phyloP scores from a whole-genome alignment of 2,329 filamentous ascomycete genomes.

The Fonsecaea multimorphosa region DNA sequence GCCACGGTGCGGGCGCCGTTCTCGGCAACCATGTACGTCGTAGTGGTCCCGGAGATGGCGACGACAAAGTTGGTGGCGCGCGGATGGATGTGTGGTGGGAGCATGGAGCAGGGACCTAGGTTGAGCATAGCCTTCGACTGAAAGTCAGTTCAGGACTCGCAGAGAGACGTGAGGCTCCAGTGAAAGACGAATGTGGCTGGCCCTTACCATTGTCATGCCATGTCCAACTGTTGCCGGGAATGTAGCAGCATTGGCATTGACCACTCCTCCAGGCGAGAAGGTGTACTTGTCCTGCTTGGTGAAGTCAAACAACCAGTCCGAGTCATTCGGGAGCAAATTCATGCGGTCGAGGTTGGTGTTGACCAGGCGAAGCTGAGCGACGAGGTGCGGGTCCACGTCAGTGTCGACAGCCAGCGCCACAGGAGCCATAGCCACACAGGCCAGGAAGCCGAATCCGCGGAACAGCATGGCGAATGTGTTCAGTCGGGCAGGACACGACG shows the following conservation, averaged over 20 bases:
- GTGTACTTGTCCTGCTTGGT: constrained; percentile 50
- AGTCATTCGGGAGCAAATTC: constrained; percentile 48
- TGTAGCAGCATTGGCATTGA: constrained; percentile 60
- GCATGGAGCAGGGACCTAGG: constrained; percentile 60
- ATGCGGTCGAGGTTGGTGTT: constrained; percentile 56
- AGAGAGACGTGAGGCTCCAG: background rate
- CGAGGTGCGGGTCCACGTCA: constrained; percentile 49
- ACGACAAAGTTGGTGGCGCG: constrained; percentile 59
- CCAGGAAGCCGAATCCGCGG: constrained; percentile 35
- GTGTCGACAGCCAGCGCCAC: constrained; percentile 46
- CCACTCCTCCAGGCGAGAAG: constrained; percentile 55
- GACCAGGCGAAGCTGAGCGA: constrained; percentile 48
- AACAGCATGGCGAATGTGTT: constrained; percentile 31
- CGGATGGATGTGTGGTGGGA: constrained; percentile 57
- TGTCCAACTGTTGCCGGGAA: constrained; percentile 57
- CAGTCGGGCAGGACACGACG: constrained; percentile 18
- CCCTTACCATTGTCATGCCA: constrained; percentile 52
- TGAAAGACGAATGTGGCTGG: background rate
- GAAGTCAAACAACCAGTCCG: constrained; percentile 60
- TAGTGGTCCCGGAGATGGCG: constrained; percentile 55
- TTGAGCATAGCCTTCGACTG: constrained; percentile 46
- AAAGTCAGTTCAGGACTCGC: constrained; percentile 7
- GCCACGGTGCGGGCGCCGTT: constrained; percentile 56
- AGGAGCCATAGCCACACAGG: constrained; percentile 35
- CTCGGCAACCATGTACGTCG: constrained; percentile 60